A percentile compares a stretch with the other conserved stretches of the same genome.
phyloP scores from a whole-genome alignment of 2,329 filamentous ascomycete species.

The Dactylonectria macrodidyma region DNA sequence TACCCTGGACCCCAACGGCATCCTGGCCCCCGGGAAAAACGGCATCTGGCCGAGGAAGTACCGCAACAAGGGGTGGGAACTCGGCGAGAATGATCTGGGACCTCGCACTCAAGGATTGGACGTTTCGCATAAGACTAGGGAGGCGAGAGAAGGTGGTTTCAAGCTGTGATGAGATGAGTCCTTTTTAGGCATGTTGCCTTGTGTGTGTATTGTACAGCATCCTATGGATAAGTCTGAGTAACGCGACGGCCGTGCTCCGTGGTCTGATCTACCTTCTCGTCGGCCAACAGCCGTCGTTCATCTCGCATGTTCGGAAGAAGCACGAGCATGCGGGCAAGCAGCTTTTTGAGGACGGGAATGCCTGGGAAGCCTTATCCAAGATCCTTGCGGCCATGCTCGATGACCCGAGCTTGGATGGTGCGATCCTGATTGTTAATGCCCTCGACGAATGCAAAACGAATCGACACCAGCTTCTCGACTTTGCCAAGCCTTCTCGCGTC shows the following conservation, averaged over 20 bases:
- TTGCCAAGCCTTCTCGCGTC: not conserved
- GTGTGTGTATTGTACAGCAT: not conserved
- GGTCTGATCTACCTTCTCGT: too few relatives aligned
- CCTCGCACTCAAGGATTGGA: not conserved
- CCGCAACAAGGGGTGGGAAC: constrained; percentile 3
- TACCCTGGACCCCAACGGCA: constrained; percentile 36
- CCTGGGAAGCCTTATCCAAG: too few relatives aligned
- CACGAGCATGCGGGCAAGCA: too few relatives aligned
- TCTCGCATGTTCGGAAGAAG: too few relatives aligned
- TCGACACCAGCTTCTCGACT: not conserved
- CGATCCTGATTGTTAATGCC: too few relatives aligned
- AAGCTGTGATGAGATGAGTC: not conserved
- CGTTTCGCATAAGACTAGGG: not conserved
- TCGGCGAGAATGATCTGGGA: not conserved
- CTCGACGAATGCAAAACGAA: too few relatives aligned
- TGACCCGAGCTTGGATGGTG: too few relatives aligned
- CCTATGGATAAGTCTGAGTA: not conserved
- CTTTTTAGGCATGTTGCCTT: not conserved
- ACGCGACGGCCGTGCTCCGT: too few relatives aligned
- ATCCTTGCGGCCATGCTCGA: too few relatives aligned
- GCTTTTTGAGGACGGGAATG: too few relatives aligned
- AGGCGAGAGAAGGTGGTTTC: not conserved
- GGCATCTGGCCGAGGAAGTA: constrained; percentile 35
- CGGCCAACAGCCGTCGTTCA: too few relatives aligned
- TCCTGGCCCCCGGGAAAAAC: constrained; percentile 37